Conservation (phyloP, 768 basidiomycete genomes). For the Pleurotus platypus region DNA sequence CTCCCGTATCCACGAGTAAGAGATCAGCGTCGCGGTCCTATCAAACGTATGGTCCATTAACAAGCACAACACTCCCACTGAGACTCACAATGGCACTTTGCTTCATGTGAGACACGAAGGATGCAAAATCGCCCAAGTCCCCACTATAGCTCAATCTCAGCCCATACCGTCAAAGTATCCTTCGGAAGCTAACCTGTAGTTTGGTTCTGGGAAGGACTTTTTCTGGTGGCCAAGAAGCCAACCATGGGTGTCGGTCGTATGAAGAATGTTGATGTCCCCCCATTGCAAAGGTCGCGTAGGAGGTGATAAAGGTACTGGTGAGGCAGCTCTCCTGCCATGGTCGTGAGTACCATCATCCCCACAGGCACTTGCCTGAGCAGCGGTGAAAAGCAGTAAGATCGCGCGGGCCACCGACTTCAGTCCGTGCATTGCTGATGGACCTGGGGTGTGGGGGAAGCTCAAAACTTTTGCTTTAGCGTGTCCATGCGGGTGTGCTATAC, state of each 20-base stretch:
- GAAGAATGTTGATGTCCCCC: conserved; percentile 69
- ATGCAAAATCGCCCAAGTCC: conserved; percentile 71
- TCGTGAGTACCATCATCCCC: conserved; percentile 12
- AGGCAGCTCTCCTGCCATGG: conserved; percentile 33
- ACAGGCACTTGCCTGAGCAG: background rate
- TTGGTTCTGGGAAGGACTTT: conserved; percentile 65
- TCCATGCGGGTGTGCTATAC: background rate
- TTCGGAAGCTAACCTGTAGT: conserved; percentile 49
- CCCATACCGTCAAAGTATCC: background rate
- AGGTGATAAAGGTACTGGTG: conserved; percentile 35
- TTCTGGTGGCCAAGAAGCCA: conserved; percentile 88
- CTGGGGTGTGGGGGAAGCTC: background rate
- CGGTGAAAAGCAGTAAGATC: background rate
- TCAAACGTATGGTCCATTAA: background rate
- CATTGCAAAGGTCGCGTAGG: conserved; percentile 59
- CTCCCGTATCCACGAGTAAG: conserved; percentile 79
- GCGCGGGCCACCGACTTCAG: background rate
- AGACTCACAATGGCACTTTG: conserved; percentile 47
- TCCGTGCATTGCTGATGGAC: background rate
- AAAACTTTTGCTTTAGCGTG: background rate
- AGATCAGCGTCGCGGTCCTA: conserved; percentile 76
- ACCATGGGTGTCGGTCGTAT: conserved; percentile 69
- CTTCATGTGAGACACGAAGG: conserved; percentile 86
- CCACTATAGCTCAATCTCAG: conserved; percentile 22
- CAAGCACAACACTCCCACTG: background rate